These are phyloP conservation scores for Zymoseptoria pseudotritici DNA, from an alignment of 2,329 filamentous ascomycete species.

Conservation along the genomic window DNA sequence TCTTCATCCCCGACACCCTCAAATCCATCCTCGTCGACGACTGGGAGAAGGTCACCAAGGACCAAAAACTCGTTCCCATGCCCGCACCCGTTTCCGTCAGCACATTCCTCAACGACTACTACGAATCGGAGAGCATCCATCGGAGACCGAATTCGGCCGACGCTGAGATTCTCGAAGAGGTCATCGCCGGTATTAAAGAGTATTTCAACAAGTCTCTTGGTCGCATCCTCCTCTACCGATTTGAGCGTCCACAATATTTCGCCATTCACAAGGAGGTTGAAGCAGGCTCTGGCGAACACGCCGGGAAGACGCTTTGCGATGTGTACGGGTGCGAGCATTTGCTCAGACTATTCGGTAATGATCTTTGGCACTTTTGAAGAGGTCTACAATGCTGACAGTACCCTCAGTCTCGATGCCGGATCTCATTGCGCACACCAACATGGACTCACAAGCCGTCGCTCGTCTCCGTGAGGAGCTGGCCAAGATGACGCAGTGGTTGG, in stretches of 20 bases:
- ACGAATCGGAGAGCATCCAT: slow-evolving; percentile 62
- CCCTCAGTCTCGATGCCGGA: slow-evolving; percentile 76
- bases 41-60: slow-evolving; percentile 98
- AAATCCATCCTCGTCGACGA: slow-evolving; percentile 94
- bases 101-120: slow-evolving; percentile 78
- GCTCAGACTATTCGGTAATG: slow-evolving; percentile 74
- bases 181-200: slow-evolving; percentile 75
- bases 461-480: slow-evolving; percentile 81
- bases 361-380: no score
- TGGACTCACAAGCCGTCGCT: slow-evolving; percentile 86
- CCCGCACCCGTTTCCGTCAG: slow-evolving; percentile 70
- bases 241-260: slow-evolving; percentile 83
- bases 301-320: slow-evolving; percentile 66
- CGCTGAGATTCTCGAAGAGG: slow-evolving; percentile 81
- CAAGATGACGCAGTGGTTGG: slow-evolving; percentile 80
- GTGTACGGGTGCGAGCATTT: slow-evolving; percentile 92
- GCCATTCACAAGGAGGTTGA: slow-evolving; percentile 64
- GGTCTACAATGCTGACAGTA: slow-evolving; percentile 1
- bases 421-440: slow-evolving; percentile 92
- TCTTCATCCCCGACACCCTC: slow-evolving; percentile 79
- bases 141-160: slow-evolving; percentile 61
- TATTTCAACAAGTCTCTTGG: slow-evolving; percentile 91
- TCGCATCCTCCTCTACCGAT: slow-evolving; percentile 85
- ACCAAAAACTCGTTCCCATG: slow-evolving; percentile 78
- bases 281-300: slow-evolving; percentile 52